Evolutionary conservation across 345 rosid genomes (phyloP), one percentile per base, ranked within the genome.

Genomic region (Gossypium australe): DNA sequence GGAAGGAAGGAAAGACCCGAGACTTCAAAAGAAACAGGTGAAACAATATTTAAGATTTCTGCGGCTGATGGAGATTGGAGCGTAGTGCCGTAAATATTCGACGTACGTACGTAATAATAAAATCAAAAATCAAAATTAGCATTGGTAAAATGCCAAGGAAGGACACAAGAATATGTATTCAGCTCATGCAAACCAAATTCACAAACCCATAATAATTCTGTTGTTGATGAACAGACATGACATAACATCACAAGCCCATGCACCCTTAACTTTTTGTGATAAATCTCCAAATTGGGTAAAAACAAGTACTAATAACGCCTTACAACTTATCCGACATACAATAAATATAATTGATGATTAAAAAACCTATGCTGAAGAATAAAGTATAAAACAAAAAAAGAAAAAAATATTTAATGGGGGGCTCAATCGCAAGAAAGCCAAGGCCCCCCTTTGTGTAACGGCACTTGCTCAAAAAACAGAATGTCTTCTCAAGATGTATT

Each of bases 401-500:
- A 60, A 38, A 34, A 22, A 75, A 55, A 77, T 82, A 83, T 74
- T 24, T 48, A 20, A 77, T 71, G 80, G 86, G 83, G 80, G 83
- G 77, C 71, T 38, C 53, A 58, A 51, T 65, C 25, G 41, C 41
- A 63, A 57, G 70, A 64, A 77, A 70, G 24, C 60, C 13, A 2
- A 29, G 62, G 7, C 41, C 55, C 82, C 85, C 80, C 7, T 1
- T 12, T 44, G 75, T 70, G 76, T 51, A 48, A 57, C 11, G 83
- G 84, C 84, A 81, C 80, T 48, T 76, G 34, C 76, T 70, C 79
- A 84, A 81, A 89, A 78, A 84, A 60, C 41, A 34, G 67, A 80
- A 84, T 82, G 92, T 91, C 90, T 80, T 75, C 29, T 25, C 67
- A 61, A 78, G 73, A 85, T 77, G 73, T 72, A 70, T 68, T 16